Evolutionary conservation across 345 rosid genomes (phyloP).

Genomic region (Populus deltoides): DNA sequence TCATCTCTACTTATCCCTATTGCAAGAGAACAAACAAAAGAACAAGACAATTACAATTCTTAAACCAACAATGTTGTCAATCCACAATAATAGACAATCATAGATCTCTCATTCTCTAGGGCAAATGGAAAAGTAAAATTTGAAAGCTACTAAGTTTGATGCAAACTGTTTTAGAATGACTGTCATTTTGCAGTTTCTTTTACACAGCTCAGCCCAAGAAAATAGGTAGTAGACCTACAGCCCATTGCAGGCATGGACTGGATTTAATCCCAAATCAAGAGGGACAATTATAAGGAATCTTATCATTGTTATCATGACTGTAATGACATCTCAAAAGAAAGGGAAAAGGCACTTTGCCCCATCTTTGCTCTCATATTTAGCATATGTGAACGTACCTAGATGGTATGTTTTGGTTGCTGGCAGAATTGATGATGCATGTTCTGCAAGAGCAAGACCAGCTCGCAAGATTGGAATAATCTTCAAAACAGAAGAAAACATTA

Average conservation of each 20-base stretch:
- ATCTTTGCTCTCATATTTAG: neutral
- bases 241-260: neutral
- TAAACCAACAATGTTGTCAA: constrained; percentile 11
- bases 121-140: neutral
- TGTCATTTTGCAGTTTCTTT: neutral
- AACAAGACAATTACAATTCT: constrained; percentile 1
- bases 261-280: neutral
- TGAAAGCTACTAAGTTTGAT: neutral
- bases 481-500: constrained; percentile 16
- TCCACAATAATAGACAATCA: neutral
- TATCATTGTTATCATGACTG: neutral
- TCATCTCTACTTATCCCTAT: constrained; percentile 77
- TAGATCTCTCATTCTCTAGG: neutral
- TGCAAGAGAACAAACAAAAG: neutral
- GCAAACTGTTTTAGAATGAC: neutral
- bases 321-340: neutral
- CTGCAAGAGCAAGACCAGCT: constrained; percentile 94
- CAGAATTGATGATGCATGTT: constrained; percentile 78
- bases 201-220: neutral
- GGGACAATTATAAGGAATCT: neutral
- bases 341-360: neutral
- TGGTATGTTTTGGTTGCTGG: constrained; percentile 83
- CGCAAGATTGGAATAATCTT: constrained; percentile 89
- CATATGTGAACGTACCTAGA: constrained; percentile 46
- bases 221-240: neutral